A percentile compares a stretch with the other conserved stretches of the same genome.
Evolutionary conservation across 441 rosid species (phyloP).

Genomic region (Flueggea neowawraea): DNA sequence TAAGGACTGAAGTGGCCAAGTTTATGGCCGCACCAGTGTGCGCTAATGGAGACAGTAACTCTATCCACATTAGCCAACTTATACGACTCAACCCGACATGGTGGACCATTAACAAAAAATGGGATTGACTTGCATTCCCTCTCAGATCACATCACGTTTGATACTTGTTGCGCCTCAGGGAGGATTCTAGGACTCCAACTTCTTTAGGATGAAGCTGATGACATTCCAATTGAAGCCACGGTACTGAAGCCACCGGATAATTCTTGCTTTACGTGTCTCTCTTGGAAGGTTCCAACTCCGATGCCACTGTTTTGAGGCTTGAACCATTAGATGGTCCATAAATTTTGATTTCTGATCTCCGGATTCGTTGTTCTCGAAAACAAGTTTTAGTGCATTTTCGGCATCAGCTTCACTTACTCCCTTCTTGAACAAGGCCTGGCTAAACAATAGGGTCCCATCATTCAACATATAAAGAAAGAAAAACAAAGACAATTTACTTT

Average conservation of each 20-base stretch:
- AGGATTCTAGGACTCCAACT: slow-evolving; percentile 49
- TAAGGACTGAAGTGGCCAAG: slow-evolving; percentile 13
- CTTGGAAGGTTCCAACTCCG: slow-evolving; percentile 52
- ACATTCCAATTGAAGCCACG: slow-evolving; percentile 86
- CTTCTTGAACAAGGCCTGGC: slow-evolving; percentile 67
- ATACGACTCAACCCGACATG: slow-evolving; percentile 1
- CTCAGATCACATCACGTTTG: slow-evolving; percentile 2
- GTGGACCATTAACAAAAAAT: slow-evolving; percentile 13
- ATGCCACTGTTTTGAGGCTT: slow-evolving; percentile 80
- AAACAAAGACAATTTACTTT: too few species aligned
- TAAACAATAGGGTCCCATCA: slow-evolving; percentile 14
- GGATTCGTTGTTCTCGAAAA: slow-evolving; percentile 51
- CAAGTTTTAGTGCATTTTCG: slow-evolving; percentile 66
- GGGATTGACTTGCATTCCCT: slow-evolving; percentile 4
- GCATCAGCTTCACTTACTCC: slow-evolving; percentile 53
- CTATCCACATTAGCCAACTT: slow-evolving; percentile 12
- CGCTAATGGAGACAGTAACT: slow-evolving; percentile 14
- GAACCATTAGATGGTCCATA: slow-evolving; percentile 63
- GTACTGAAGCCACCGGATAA: slow-evolving; percentile 90
- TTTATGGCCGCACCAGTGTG: slow-evolving; percentile 17
- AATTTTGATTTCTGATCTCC: slow-evolving; percentile 41
- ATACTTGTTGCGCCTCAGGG: slow-evolving; percentile 19
- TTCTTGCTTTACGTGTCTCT: slow-evolving; percentile 73
- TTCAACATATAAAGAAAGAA: not conserved
- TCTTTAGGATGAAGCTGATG: slow-evolving; percentile 48